A percentile compares a stretch with the other conserved stretches of the same genome.
Conservation (phyloP, 768 basidiomycete genomes). For the Trametes meyenii region DNA sequence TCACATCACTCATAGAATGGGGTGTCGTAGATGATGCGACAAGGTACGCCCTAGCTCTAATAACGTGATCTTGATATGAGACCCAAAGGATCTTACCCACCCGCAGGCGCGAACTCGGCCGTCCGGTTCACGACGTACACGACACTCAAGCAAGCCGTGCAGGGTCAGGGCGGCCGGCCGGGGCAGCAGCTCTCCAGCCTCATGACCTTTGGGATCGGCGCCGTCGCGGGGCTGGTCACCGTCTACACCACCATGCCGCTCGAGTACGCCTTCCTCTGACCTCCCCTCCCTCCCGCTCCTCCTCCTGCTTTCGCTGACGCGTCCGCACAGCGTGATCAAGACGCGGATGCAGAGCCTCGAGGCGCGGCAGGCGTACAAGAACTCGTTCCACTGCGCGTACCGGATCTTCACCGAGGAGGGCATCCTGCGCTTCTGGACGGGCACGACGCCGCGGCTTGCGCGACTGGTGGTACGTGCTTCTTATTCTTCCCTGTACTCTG, state of each 20-base stretch:
- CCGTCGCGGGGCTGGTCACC: conserved; percentile 90
- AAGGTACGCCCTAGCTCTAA: conserved; percentile 51
- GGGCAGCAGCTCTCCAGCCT: conserved; percentile 84
- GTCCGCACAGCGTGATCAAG: conserved; percentile 77
- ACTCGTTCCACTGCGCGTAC: conserved; percentile 95
- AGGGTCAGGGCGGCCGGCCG: conserved; percentile 70
- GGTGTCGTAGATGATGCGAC: conserved; percentile 81
- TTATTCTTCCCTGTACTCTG: background rate
- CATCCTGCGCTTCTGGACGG: conserved; percentile 91
- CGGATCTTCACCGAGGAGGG: conserved; percentile 95
- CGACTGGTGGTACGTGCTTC: conserved; percentile 71
- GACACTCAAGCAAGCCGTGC: conserved; percentile 91
- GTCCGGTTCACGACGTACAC: conserved; percentile 95
- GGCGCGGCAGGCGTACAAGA: conserved; percentile 82
- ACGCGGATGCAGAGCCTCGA: conserved; percentile 96
- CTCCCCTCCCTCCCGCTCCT: conserved; percentile 18
- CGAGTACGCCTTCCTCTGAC: conserved; percentile 51
- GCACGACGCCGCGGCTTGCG: conserved; percentile 87
- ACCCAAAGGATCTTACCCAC: background rate
- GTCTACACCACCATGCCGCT: conserved; percentile 90
- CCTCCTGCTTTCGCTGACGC: background rate
- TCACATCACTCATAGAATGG: background rate
- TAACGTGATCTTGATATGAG: background rate
- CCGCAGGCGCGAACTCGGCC: conserved; percentile 79
- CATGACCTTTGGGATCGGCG: conserved; percentile 94